Conservation (phyloP, 2,329 filamentous ascomycete genomes). For the Colletotrichum horii region DNA sequence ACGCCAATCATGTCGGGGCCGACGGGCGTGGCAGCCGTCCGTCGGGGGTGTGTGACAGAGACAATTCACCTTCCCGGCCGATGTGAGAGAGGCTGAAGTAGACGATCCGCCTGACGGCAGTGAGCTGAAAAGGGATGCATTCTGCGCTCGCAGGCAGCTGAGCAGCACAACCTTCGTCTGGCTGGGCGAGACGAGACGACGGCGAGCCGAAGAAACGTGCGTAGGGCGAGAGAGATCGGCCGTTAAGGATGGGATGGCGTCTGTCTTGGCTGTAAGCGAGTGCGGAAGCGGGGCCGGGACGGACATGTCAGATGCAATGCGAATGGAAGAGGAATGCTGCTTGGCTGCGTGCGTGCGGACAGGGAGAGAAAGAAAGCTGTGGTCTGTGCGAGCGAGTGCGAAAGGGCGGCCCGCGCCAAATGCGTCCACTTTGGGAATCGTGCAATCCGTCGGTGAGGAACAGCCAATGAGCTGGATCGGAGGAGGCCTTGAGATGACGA, state of each 20-base stretch:
- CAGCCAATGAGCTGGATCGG: neutral
- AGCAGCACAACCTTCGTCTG: neutral
- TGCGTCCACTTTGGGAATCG: neutral
- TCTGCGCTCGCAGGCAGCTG: neutral
- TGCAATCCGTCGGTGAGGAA: neutral
- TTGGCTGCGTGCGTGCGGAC: neutral
- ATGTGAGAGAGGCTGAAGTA: neutral
- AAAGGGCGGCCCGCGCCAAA: neutral
- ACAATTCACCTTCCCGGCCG: neutral
- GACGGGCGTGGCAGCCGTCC: neutral
- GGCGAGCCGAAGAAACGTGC: neutral
- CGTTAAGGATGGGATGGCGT: neutral
- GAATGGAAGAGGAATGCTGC: neutral
- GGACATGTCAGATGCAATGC: neutral
- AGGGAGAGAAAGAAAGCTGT: neutral
- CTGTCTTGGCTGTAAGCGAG: conserved; percentile 13
- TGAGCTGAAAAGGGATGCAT: neutral
- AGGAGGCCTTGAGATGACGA: neutral
- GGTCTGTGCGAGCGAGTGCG: conserved; percentile 19
- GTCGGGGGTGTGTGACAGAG: neutral
- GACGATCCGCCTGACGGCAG: neutral
- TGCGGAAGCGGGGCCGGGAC: conserved; percentile 6
- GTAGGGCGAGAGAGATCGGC: neutral
- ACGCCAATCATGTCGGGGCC: neutral
- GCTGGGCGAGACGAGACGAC: neutral